Conservation (phyloP, 2,329 filamentous ascomycete genomes). For the Pseudogymnoascus sp. region DNA sequence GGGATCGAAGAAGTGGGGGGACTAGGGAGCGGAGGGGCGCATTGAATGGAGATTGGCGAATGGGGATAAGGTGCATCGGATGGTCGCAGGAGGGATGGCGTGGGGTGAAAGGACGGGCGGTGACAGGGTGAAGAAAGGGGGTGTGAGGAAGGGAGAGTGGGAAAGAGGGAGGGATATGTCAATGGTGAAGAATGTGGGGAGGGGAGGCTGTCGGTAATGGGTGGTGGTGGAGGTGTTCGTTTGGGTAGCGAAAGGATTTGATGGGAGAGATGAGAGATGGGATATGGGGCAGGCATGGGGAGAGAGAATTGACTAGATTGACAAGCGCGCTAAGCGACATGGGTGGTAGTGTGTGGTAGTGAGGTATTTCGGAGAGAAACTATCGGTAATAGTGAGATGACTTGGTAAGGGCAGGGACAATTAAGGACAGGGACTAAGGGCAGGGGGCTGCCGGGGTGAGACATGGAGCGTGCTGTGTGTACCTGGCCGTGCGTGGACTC, state of each 20-base stretch:
- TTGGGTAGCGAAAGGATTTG: no score
- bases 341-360: not conserved
- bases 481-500: no score
- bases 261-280: not conserved
- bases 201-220: not conserved
- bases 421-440: not conserved
- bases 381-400: no score
- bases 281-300: no score
- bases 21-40: not conserved
- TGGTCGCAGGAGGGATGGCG: not conserved
- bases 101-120: not conserved
- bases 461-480: not conserved
- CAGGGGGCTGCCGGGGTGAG: not conserved
- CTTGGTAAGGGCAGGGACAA: no score
- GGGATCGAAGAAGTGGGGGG: not conserved
- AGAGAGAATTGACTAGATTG: no score
- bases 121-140: not conserved
- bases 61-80: not conserved
- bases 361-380: not conserved
- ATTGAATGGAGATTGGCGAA: not conserved
- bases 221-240: not conserved
- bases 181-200: not conserved
- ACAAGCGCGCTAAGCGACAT: slow-evolving; percentile 3
- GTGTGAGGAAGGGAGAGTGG: no score
- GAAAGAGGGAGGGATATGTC: not conserved